Conservation (phyloP, 2,329 filamentous ascomycete genomes). For the Fusarium dimerum region DNA sequence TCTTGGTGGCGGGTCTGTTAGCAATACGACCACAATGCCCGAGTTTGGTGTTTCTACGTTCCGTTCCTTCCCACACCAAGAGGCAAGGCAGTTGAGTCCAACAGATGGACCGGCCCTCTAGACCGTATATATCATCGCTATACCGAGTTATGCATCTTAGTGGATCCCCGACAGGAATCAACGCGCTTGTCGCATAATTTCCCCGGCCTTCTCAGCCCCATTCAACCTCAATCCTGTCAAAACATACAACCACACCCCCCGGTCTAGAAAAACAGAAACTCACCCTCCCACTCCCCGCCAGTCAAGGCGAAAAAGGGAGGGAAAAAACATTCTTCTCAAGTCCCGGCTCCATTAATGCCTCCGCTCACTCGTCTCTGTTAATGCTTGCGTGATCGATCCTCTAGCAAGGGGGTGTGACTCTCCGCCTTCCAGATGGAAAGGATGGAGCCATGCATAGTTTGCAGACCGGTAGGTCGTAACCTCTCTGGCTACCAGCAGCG, state of each 20-base stretch:
- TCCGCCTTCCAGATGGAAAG: no score
- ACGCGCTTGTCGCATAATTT: not conserved
- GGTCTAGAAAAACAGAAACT: not conserved
- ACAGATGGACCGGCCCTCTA: no score
- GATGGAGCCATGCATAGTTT: no score
- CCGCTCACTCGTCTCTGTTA: conserved; percentile 1
- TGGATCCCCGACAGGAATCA: not conserved
- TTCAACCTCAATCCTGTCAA: not conserved
- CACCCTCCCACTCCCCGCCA: not conserved
- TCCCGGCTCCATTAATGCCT: not conserved
- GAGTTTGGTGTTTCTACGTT: no score
- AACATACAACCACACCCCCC: not conserved
- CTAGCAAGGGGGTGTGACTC: not conserved
- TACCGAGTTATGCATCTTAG: not conserved
- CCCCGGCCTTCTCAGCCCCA: not conserved
- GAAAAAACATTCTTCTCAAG: not conserved
- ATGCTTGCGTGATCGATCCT: conserved; percentile 13
- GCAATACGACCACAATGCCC: not conserved
- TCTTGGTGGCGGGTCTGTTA: not conserved
- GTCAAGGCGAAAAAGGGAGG: no score
- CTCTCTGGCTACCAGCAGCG: not conserved
- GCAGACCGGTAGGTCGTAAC: not conserved
- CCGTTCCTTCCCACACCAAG: no score
- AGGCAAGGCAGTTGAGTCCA: no score
- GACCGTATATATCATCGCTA: not conserved